Evolutionary conservation across 2,329 filamentous ascomycete genomes (phyloP).

Genomic region (Apiospora kogelbergensis): DNA sequence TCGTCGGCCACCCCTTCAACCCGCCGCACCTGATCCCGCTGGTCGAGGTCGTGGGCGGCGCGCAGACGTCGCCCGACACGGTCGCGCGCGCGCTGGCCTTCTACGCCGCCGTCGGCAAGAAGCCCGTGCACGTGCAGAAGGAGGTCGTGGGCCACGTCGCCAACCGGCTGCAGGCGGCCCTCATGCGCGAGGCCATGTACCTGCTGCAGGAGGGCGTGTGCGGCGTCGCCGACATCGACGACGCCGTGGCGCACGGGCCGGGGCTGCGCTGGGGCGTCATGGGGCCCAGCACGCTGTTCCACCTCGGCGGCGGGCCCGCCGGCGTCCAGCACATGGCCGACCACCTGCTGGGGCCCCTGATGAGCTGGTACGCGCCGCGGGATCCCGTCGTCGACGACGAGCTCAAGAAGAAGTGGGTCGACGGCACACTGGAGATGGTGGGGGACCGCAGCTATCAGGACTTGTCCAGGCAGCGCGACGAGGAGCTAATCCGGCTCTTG

Average conservation of each 20-base stretch:
- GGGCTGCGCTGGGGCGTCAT: conserved; percentile 22
- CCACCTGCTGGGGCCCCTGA: conserved; percentile 20
- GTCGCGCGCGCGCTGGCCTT: conserved; percentile 34
- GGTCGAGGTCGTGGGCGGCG: conserved; percentile 43
- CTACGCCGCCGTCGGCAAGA: conserved; percentile 40
- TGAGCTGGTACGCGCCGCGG: conserved; percentile 21
- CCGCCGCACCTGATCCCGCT: conserved; percentile 48
- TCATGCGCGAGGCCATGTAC: conserved; percentile 36
- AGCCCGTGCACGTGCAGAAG: conserved; percentile 38
- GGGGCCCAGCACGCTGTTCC: conserved; percentile 20
- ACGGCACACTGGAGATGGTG: conserved; percentile 16
- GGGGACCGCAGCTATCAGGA: conserved; percentile 16
- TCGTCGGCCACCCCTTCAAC: conserved; percentile 49
- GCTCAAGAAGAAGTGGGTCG: conserved; percentile 20
- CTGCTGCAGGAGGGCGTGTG: conserved; percentile 20
- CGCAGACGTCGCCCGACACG: conserved; percentile 25
- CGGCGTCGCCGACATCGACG: conserved; percentile 18
- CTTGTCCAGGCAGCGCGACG: conserved; percentile 19
- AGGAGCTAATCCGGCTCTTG: conserved; percentile 19
- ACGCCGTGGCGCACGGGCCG: conserved; percentile 19
- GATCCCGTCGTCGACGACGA: conserved; percentile 22
- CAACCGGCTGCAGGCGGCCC: conserved; percentile 43
- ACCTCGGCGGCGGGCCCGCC: conserved; percentile 19
- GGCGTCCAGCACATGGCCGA: conserved; percentile 21
- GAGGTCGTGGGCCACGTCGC: conserved; percentile 44